Conservation (phyloP, 2,329 filamentous ascomycete genomes). For the Talaromyces rugulosus region DNA sequence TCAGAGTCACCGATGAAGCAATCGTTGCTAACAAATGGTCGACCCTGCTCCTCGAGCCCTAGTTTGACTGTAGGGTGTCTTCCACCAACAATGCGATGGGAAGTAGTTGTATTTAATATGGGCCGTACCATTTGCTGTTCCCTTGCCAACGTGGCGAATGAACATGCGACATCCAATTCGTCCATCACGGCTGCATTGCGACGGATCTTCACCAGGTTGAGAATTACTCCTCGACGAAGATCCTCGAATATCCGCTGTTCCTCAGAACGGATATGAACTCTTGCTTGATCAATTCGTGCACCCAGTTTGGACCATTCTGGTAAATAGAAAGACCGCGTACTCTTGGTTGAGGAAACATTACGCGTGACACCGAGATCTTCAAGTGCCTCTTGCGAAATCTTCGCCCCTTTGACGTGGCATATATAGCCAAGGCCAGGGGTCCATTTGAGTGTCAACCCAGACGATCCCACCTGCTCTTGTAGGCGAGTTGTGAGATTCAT, state of each 20-base stretch:
- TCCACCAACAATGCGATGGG: constrained; percentile 76
- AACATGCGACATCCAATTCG: constrained; percentile 84
- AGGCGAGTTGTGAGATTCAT: constrained; percentile 56
- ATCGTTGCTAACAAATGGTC: constrained; percentile 80
- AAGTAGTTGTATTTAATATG: constrained; percentile 58
- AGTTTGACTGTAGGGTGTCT: constrained; percentile 90
- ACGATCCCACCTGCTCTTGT: constrained; percentile 56
- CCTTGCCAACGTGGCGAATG: constrained; percentile 73
- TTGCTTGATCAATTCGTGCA: constrained; percentile 70
- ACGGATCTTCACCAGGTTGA: constrained; percentile 78
- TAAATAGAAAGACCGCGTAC: constrained; percentile 78
- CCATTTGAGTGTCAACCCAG: constrained; percentile 76
- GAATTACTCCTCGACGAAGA: constrained; percentile 71
- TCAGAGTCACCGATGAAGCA: constrained; percentile 74
- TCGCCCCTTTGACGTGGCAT: constrained; percentile 76
- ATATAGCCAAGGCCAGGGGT: constrained; percentile 83
- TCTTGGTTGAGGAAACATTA: constrained; percentile 74
- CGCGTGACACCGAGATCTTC: constrained; percentile 42
- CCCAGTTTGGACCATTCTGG: constrained; percentile 82
- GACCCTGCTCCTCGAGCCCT: constrained; percentile 72
- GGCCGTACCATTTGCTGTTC: constrained; percentile 74
- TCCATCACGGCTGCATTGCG: constrained; percentile 89
- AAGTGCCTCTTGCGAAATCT: constrained; percentile 53
- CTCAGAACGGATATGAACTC: constrained; percentile 73
- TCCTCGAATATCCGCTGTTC: constrained; percentile 75